phyloP scores from a whole-genome alignment of 331 rosid species.

The Phaseolus coccineus region DNA sequence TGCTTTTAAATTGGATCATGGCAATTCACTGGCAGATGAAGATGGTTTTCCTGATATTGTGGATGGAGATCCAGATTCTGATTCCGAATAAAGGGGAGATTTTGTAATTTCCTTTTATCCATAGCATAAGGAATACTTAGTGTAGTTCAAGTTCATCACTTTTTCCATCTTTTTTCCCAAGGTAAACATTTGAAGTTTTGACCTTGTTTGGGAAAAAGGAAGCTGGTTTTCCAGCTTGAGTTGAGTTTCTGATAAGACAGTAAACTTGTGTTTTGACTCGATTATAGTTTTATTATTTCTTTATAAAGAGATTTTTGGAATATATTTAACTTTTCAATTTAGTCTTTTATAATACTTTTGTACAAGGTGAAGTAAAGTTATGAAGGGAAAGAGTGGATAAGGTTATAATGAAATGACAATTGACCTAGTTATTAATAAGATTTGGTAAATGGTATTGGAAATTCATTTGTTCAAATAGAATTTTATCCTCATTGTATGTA shows the following conservation, averaged over 20 bases:
- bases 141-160: background rate
- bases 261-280: background rate
- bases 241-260: background rate
- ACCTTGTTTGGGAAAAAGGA: background rate
- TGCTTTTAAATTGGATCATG: conserved; percentile 40
- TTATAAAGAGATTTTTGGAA: background rate
- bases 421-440: too few relatives aligned
- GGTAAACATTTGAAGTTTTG: conserved; percentile 1
- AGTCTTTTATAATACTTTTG: background rate
- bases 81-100: conserved; percentile 54
- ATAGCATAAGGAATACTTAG: conserved; percentile 22
- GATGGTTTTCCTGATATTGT: conserved; percentile 76
- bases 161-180: background rate
- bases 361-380: background rate
- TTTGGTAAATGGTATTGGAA: too few relatives aligned
- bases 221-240: background rate
- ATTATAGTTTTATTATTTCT: background rate
- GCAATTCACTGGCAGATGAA: conserved; percentile 34
- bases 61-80: conserved; percentile 77
- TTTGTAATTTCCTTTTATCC: background rate
- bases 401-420: background rate
- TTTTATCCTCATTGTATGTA: too few relatives aligned
- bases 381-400: background rate
- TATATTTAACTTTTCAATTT: background rate
- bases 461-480: too few relatives aligned